Evolutionary conservation across 2,329 filamentous ascomycete species (phyloP), one percentile per base, ranked within the genome.

Genomic region (Calonectria naviculata): DNA sequence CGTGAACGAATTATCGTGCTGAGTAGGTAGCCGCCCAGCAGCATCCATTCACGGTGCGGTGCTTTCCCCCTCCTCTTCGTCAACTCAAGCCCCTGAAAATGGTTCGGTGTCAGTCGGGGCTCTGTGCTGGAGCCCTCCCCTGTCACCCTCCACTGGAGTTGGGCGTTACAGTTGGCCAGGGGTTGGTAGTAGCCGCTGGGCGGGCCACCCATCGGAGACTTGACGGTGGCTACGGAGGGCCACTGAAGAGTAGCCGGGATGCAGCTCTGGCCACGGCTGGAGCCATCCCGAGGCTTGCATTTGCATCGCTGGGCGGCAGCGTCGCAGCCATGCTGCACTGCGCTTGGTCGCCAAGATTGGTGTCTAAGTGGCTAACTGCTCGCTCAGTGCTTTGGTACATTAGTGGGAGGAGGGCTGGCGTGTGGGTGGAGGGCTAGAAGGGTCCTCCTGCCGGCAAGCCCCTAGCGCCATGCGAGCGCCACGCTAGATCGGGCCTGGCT

Each of bases 381-480:
- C 71, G 62, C 42, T 46, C 42, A 46, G 42, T 24, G 42, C 42
- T 46, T 46, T 46, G 42, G 42, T 46, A 46, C 42, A 46, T 46
- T 46, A 58, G 54, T 63, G 38, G 62, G 19, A 49, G 62, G 19
- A 49, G 44, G 31, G 28, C 29, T 34, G 47, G 19, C 38, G 36
- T 56, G 42, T 26, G 28, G 56, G 60, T 68, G 62, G 42, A 61
- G 38, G 56, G 60, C 70, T 46, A 63, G 64, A 72, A 62, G 66
- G 60, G 74, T 70, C 68, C 34, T 58, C 31, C 70, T 71, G 72
- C 52, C 62, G 68, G 68, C 65, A 71, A 63, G 56, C 49, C 61
- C 61, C 62, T 78, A 77, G 76, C 74, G 76, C 68, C 71, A 76
- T 78, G 74, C 75, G 66, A 78, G 71, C 77, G 67, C 73, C 73